These are phyloP conservation scores for Dothideomycetes sp. DNA, from an alignment of 2,329 filamentous ascomycete genomes.

Conservation along the genomic window DNA sequence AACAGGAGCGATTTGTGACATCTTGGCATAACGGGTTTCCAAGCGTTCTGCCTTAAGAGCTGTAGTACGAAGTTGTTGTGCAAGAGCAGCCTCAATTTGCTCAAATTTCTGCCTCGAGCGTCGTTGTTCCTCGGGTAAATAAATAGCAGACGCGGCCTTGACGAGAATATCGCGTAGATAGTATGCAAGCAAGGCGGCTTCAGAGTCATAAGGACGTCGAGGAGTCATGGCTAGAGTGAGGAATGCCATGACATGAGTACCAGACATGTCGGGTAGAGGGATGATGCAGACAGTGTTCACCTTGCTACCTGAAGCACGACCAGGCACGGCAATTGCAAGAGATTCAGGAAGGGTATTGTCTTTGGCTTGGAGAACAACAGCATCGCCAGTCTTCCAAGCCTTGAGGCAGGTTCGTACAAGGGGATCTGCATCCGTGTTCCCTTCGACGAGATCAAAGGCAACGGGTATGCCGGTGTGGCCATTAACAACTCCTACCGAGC, in stretches of 20 bases:
- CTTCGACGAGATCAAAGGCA: slow-evolving; percentile 5
- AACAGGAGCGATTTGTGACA: slow-evolving; percentile 31
- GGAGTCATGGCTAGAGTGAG: slow-evolving; percentile 33
- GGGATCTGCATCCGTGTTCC: not conserved
- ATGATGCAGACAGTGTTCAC: slow-evolving; percentile 13
- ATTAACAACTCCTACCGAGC: slow-evolving; percentile 3
- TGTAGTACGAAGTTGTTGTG: slow-evolving; percentile 27
- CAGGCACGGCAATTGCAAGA: not conserved
- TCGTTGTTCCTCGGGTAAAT: slow-evolving; percentile 15
- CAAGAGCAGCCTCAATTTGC: slow-evolving; percentile 29
- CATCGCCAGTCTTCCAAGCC: slow-evolving; percentile 6
- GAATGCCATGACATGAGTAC: slow-evolving; percentile 30
- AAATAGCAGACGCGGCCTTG: slow-evolving; percentile 21
- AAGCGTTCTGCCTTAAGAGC: slow-evolving; percentile 26
- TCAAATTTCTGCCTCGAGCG: slow-evolving; percentile 29
- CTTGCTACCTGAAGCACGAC: slow-evolving; percentile 1
- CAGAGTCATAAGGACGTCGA: slow-evolving; percentile 29
- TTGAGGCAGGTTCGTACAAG: slow-evolving; percentile 7
- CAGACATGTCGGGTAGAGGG: slow-evolving; percentile 21
- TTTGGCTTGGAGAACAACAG: slow-evolving; percentile 3
- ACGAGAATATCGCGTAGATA: slow-evolving; percentile 24
- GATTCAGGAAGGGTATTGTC: slow-evolving; percentile 3
- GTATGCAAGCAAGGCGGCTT: slow-evolving; percentile 31
- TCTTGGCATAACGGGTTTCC: slow-evolving; percentile 31
- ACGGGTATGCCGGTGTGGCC: slow-evolving; percentile 3